These are phyloP conservation scores for Ceratorhiza oryzae-sativae DNA, from an alignment of 1,284 basidiomycete genomes.

Conservation along the genomic window DNA sequence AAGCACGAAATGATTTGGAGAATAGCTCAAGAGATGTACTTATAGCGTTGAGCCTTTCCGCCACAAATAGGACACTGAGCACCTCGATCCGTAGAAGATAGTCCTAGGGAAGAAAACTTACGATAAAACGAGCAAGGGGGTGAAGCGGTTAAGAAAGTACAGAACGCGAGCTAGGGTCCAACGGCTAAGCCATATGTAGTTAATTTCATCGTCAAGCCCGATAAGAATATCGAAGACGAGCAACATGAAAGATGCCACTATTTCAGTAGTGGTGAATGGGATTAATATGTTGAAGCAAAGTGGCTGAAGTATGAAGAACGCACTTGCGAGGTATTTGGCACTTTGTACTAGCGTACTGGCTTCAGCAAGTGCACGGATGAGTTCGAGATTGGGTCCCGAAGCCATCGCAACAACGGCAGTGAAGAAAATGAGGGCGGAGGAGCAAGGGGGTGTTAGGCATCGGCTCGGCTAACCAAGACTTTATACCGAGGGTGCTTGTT, in stretches of 20 bases:
- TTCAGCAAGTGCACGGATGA: neutral
- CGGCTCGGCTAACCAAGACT: too few relatives aligned
- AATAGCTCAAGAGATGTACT: too few relatives aligned
- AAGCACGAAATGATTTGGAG: too few relatives aligned
- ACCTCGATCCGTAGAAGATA: neutral
- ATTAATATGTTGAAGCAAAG: too few relatives aligned
- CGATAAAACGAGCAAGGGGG: neutral
- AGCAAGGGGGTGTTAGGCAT: too few relatives aligned
- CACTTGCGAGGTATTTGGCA: neutral
- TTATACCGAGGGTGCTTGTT: too few relatives aligned
- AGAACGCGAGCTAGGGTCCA: constrained; percentile 12
- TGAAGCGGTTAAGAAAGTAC: constrained; percentile 11
- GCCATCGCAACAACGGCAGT: neutral
- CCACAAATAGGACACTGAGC: too few relatives aligned
- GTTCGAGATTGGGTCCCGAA: neutral
- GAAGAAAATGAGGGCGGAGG: neutral
- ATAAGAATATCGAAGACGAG: constrained; percentile 9
- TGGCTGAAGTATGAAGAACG: neutral
- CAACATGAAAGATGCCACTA: constrained; percentile 12
- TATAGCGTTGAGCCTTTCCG: neutral
- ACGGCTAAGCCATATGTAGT: constrained; percentile 1
- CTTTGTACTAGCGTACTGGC: neutral
- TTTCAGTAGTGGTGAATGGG: neutral
- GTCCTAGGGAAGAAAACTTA: neutral
- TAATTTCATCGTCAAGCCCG: constrained; percentile 1